These are phyloP conservation scores for Aschersonia sp. DNA, from an alignment of 2,329 filamentous ascomycete genomes.

Conservation along the genomic window DNA sequence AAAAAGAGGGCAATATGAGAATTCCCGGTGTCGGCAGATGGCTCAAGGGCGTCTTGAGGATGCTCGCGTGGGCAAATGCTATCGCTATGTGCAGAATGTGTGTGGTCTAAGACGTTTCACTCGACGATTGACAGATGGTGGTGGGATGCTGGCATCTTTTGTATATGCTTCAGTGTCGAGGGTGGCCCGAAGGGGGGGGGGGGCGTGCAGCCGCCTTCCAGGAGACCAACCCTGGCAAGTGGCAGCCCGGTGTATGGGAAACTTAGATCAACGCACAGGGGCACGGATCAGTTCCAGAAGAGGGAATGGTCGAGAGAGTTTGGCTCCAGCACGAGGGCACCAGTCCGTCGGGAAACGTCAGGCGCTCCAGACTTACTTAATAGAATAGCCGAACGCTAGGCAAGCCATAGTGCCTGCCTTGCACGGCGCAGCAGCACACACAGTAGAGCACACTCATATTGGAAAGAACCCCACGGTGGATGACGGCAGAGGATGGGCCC, in stretches of 20 bases:
- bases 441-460: background rate
- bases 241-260: constrained; percentile 6
- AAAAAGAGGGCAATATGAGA: too few relatives aligned
- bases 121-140: background rate
- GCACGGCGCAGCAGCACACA: background rate
- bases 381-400: constrained; percentile 1
- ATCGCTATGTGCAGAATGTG: background rate
- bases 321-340: constrained; percentile 8
- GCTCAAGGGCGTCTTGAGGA: background rate
- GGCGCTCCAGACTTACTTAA: background rate
- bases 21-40: too few relatives aligned
- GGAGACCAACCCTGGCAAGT: constrained; percentile 3
- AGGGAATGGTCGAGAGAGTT: constrained; percentile 21
- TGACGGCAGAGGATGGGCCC: constrained; percentile 2
- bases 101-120: background rate
- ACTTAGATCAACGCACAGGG: constrained; percentile 15
- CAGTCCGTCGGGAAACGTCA: constrained; percentile 4
- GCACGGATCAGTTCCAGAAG: constrained; percentile 23
- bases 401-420: background rate
- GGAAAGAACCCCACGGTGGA: constrained; percentile 3
- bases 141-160: constrained; percentile 10
- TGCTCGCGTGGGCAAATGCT: background rate
- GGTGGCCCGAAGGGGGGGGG: too few relatives aligned
- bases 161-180: constrained; percentile 14
- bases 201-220: background rate